Conservation (phyloP, 257 asterid species). For the Penstemon davidsonii region DNA sequence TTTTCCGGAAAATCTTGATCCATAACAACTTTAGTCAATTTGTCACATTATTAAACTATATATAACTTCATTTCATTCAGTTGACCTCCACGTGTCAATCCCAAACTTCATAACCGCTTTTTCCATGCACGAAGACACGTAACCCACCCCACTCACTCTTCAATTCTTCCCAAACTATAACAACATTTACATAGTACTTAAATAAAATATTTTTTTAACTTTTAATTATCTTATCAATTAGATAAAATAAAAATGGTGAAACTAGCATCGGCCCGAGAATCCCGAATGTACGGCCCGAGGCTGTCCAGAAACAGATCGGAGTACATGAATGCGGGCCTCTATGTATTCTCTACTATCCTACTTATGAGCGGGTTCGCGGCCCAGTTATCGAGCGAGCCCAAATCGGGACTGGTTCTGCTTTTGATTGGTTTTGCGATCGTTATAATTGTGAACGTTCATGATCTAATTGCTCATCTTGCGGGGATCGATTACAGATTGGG, state of each 20-base stretch:
- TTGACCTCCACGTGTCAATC: constrained; percentile 1
- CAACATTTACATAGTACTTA: constrained; percentile 22
- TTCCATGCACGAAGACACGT: constrained; percentile 26
- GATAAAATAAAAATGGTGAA: constrained; percentile 62
- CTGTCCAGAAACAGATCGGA: constrained; percentile 57
- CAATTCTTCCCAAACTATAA: not conserved
- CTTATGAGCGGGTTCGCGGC: constrained; percentile 67
- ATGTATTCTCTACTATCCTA: constrained; percentile 65
- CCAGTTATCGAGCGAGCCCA: constrained; percentile 57
- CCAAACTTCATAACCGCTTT: constrained; percentile 6
- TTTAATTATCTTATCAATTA: not conserved
- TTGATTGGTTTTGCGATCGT: constrained; percentile 48
- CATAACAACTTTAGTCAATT: too few relatives aligned
- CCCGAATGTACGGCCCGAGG: constrained; percentile 75
- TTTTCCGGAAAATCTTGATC: too few relatives aligned
- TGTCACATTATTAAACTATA: too few relatives aligned
- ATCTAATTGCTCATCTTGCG: constrained; percentile 80
- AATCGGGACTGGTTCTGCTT: constrained; percentile 67
- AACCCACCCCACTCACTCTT: not conserved
- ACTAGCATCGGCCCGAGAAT: constrained; percentile 80
- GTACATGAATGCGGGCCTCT: constrained; percentile 85
- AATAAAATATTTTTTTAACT: too few relatives aligned
- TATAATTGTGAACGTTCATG: constrained; percentile 62
- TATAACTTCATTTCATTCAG: too few relatives aligned
- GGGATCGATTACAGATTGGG: constrained; percentile 59